A percentile compares a stretch with the other conserved stretches of the same genome.
These are phyloP conservation scores for Aspergillus neoniger DNA, from an alignment of 2,329 filamentous ascomycete species.

Conservation along the genomic window DNA sequence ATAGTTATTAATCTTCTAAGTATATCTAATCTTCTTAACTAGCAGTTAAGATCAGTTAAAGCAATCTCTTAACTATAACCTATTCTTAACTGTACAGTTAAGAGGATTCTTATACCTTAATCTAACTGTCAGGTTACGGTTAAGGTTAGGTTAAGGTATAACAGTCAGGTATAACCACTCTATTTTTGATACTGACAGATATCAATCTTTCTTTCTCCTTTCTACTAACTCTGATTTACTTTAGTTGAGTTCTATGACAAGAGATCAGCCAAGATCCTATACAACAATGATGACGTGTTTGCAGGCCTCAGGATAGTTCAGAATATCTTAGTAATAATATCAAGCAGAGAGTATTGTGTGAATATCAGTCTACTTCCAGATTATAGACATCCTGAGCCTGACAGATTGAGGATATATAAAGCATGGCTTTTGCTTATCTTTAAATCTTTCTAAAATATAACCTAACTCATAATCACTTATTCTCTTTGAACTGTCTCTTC, in stretches of 20 bases:
- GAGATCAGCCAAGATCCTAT: neutral
- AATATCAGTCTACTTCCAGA: neutral
- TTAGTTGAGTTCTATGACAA: neutral
- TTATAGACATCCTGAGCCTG: neutral
- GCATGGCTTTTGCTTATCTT: neutral
- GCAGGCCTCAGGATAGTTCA: neutral
- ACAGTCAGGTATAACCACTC: no score
- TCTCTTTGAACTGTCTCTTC: neutral
- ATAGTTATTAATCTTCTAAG: no score
- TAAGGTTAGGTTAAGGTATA: no score
- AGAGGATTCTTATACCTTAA: no score
- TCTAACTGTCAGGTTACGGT: no score
- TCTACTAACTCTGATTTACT: neutral
- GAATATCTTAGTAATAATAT: neutral
- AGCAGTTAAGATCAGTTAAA: no score
- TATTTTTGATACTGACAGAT: neutral
- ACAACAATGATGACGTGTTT: conserved; percentile 10
- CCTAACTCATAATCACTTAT: no score
- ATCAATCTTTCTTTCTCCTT: no score
- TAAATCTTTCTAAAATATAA: no score
- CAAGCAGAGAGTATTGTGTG: neutral
- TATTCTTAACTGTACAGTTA: no score
- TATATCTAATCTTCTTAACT: no score
- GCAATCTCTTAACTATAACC: no score
- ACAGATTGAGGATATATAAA: neutral